A percentile compares a stretch with the other conserved stretches of the same genome.
phyloP scores from a whole-genome alignment of 2,329 filamentous ascomycete species.

The Cytospora chrysosperma region DNA sequence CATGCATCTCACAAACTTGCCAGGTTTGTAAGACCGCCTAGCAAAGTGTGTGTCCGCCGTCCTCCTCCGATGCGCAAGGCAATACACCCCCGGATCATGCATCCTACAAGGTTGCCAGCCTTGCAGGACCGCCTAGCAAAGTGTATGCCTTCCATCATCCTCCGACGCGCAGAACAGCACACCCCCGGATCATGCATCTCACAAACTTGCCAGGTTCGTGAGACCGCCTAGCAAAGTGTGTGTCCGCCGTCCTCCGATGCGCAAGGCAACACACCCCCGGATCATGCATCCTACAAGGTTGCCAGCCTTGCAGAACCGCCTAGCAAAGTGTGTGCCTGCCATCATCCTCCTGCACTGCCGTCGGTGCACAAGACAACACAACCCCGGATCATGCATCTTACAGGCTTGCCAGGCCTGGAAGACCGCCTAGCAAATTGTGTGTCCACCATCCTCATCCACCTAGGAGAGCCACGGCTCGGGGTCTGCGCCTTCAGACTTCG shows the following conservation, averaged over 20 bases:
- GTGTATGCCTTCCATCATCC: neutral
- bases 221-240: neutral
- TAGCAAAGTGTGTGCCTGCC: neutral
- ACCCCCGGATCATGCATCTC: neutral
- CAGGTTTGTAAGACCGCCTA: neutral
- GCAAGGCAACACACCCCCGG: neutral
- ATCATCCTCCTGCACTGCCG: neutral
- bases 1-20: neutral
- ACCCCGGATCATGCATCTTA: neutral
- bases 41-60: neutral
- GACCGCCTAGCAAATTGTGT: neutral
- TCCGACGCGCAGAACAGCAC: neutral
- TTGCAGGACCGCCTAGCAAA: neutral
- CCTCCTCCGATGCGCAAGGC: neutral
- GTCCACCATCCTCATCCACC: neutral
- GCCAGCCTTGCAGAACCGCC: neutral
- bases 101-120: neutral
- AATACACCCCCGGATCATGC: neutral
- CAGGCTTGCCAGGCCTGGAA: neutral
- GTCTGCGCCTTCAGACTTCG: neutral
- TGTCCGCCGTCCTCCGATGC: neutral
- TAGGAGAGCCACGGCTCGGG: neutral
- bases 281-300: neutral
- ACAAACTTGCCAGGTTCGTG: neutral
- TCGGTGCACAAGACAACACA: neutral